A percentile compares a stretch with the other conserved stretches of the same genome.
phyloP scores from a whole-genome alignment of 2,329 filamentous ascomycete genomes.

The Venturia effusa region DNA sequence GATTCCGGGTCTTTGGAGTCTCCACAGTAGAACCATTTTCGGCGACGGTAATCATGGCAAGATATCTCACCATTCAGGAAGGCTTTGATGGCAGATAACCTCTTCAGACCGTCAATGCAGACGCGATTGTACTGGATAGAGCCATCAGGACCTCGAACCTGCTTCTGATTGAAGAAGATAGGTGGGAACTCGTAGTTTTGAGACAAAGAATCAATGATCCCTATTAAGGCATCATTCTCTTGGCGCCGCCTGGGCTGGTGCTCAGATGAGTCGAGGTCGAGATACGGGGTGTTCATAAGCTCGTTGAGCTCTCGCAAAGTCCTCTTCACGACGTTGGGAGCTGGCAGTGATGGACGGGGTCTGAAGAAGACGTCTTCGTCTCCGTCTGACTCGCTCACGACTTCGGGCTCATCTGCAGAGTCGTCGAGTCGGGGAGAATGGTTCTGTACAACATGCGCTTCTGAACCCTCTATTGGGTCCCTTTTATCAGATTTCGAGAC shows the following conservation, averaged over 20 bases:
- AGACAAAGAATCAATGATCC: conserved; percentile 25
- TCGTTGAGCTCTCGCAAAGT: conserved; percentile 12
- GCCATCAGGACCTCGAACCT: conserved; percentile 12
- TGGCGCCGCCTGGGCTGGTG: conserved; percentile 24
- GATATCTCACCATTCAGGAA: conserved; percentile 36
- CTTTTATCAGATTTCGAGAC: background rate
- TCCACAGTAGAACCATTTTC: conserved; percentile 29
- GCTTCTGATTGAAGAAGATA: conserved; percentile 34
- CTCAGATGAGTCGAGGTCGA: conserved; percentile 32
- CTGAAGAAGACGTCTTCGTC: conserved; percentile 8
- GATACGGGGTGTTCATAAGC: conserved; percentile 20
- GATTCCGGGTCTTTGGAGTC: background rate
- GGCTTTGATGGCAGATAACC: conserved; percentile 33
- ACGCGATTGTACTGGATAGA: conserved; percentile 21
- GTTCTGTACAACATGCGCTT: background rate
- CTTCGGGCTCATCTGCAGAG: background rate
- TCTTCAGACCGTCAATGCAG: conserved; percentile 39
- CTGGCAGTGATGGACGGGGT: conserved; percentile 2
- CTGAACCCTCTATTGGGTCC: background rate
- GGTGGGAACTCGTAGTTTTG: conserved; percentile 35
- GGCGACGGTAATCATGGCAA: conserved; percentile 29
- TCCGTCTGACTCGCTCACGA: background rate
- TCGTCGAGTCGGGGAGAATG: background rate
- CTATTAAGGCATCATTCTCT: conserved; percentile 23
- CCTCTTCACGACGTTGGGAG: background rate